Conservation (phyloP, 768 basidiomycete species). For the Amanita thiersii region DNA sequence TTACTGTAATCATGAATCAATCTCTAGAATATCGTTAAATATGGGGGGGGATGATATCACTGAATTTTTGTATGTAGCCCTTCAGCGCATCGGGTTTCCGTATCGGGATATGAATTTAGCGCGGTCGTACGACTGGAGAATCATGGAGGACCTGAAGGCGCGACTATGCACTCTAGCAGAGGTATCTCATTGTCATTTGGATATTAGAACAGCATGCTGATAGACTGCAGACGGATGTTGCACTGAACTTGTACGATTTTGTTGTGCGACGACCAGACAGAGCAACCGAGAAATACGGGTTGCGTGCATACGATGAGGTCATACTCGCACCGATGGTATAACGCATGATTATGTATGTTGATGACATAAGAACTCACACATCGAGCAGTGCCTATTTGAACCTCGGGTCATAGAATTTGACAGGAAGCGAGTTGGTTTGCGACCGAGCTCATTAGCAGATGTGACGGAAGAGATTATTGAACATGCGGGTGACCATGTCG, state of each 20-base stretch:
- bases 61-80: conserved; percentile 72
- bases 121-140: conserved; percentile 76
- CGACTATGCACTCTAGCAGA: conserved; percentile 81
- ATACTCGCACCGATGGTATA: conserved; percentile 89
- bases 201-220: conserved; percentile 5
- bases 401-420: conserved; percentile 91
- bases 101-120: conserved; percentile 78
- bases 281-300: conserved; percentile 77
- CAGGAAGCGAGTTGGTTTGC: conserved; percentile 49
- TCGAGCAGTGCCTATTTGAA: conserved; percentile 80
- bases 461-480: conserved; percentile 73
- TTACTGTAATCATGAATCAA: conserved; percentile 8
- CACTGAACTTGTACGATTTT: conserved; percentile 86
- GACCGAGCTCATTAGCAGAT: conserved; percentile 38
- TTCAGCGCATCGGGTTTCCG: conserved; percentile 79
- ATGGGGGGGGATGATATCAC: conserved; percentile 97
- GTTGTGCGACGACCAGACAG: conserved; percentile 70
- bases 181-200: conserved; percentile 32
- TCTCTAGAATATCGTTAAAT: conserved; percentile 61
- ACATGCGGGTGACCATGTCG: conserved; percentile 44
- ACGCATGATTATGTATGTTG: conserved; percentile 13
- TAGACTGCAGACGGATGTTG: conserved; percentile 67
- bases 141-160: conserved; percentile 88
- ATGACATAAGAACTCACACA: conserved; percentile 5
- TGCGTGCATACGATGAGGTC: conserved; percentile 91